phyloP scores from a whole-genome alignment of 345 rosid genomes.

The Sapria himalayana region DNA sequence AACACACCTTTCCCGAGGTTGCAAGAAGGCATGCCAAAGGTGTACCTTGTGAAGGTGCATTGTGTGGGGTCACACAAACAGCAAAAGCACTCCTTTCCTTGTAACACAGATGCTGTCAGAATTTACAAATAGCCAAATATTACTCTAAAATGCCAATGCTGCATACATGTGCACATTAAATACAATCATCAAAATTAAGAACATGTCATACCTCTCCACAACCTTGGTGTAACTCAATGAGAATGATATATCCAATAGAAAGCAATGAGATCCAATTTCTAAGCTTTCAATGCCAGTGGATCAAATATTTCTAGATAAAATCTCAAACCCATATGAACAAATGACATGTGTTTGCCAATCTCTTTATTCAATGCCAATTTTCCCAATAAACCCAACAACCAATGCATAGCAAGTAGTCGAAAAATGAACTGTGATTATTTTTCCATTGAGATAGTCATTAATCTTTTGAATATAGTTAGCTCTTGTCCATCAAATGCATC shows the following conservation, averaged over 20 bases:
- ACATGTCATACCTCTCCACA: too few species aligned
- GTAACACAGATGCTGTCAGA: too few species aligned
- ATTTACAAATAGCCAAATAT: too few species aligned
- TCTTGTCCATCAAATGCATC: conserved; percentile 75
- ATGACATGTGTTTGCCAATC: conserved; percentile 26
- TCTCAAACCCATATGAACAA: conserved; percentile 38
- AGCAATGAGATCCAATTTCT: conserved; percentile 75
- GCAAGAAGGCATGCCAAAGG: too few species aligned
- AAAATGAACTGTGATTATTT: conserved; percentile 46
- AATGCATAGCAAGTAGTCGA: conserved; percentile 67
- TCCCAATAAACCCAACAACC: conserved; percentile 54
- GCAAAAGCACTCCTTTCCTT: too few species aligned
- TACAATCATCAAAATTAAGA: too few species aligned
- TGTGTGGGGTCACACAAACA: too few species aligned
- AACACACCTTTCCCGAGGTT: too few species aligned
- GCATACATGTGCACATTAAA: too few species aligned
- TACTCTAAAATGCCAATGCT: too few species aligned
- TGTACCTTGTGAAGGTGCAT: too few species aligned
- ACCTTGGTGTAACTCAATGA: too few species aligned
- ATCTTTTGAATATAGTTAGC: conserved; percentile 41
- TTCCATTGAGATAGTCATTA: conserved; percentile 48
- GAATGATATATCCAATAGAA: conserved; percentile 34
- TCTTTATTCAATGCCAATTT: conserved; percentile 24
- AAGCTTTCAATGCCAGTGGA: conserved; percentile 67
- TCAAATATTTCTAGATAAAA: conserved; percentile 73